phyloP scores from a whole-genome alignment of 768 basidiomycete genomes.

The Tremella yokohamensis region DNA sequence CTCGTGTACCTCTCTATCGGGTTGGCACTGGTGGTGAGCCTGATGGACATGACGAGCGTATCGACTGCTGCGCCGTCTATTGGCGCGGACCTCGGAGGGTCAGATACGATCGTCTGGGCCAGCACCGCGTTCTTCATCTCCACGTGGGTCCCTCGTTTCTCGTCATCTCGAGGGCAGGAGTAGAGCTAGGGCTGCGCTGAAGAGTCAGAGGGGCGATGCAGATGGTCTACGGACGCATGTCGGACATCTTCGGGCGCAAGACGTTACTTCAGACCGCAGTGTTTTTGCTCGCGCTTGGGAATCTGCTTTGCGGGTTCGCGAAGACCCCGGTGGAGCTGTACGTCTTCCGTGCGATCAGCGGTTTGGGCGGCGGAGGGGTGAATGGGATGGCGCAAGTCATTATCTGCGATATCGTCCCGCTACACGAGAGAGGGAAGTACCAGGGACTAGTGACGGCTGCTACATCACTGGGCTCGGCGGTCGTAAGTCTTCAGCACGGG shows the following conservation, averaged over 20 bases:
- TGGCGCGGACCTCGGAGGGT: slow-evolving; percentile 34
- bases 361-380: slow-evolving; percentile 49
- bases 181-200: slow-evolving; percentile 6
- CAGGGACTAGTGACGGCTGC: slow-evolving; percentile 34
- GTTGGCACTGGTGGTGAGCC: slow-evolving; percentile 42
- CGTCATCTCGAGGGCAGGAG: background rate
- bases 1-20: slow-evolving; percentile 43
- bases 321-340: slow-evolving; percentile 45
- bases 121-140: slow-evolving; percentile 44
- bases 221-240: slow-evolving; percentile 39
- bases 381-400: slow-evolving; percentile 47
- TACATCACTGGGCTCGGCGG: slow-evolving; percentile 30
- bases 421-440: slow-evolving; percentile 43
- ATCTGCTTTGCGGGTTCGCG: slow-evolving; percentile 47
- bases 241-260: slow-evolving; percentile 48
- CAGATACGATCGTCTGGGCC: slow-evolving; percentile 42
- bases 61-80: slow-evolving; percentile 44
- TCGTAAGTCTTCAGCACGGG: slow-evolving; percentile 11
- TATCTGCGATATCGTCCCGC: slow-evolving; percentile 42
- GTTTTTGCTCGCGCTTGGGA: slow-evolving; percentile 42
- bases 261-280: slow-evolving; percentile 40
- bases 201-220: slow-evolving; percentile 33
- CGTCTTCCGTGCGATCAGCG: slow-evolving; percentile 40
- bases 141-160: slow-evolving; percentile 23
- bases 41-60: slow-evolving; percentile 44